Conservation (phyloP, 257 asterid genomes). For the Gardenia jasminoides region DNA sequence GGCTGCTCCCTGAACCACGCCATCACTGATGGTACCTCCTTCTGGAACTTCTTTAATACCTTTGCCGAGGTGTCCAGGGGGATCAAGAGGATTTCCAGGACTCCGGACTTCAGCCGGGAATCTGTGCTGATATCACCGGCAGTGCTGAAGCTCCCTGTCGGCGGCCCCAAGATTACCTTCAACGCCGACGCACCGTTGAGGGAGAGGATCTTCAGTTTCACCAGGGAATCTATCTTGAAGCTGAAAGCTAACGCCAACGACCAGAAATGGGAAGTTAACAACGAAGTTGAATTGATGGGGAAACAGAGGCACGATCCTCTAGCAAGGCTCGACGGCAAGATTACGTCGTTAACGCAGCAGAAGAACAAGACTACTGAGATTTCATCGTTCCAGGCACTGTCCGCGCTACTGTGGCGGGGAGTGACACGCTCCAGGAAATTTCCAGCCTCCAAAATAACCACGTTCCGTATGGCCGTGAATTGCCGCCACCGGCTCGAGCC, state of each 20-base stretch:
- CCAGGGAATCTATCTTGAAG: constrained; percentile 52
- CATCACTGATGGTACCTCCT: constrained; percentile 61
- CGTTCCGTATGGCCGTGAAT: constrained; percentile 38
- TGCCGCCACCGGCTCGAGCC: constrained; percentile 40
- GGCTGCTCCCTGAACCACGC: constrained; percentile 71
- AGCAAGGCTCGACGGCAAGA: constrained; percentile 20
- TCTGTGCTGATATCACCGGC: constrained; percentile 55
- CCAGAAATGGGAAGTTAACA: constrained; percentile 27
- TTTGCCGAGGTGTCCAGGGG: constrained; percentile 60
- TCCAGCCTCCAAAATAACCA: constrained; percentile 25
- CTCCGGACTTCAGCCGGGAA: constrained; percentile 59
- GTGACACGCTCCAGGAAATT: constrained; percentile 44
- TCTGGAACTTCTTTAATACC: constrained; percentile 65
- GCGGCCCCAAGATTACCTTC: constrained; percentile 57
- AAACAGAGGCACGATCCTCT: constrained; percentile 54
- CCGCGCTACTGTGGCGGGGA: constrained; percentile 43
- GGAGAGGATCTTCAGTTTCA: constrained; percentile 66
- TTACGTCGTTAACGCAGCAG: constrained; percentile 36
- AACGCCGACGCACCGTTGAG: constrained; percentile 47
- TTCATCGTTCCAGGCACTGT: constrained; percentile 39
- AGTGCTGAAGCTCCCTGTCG: constrained; percentile 49
- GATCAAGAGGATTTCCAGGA: constrained; percentile 34
- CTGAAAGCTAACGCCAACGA: constrained; percentile 48
- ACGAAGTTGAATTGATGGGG: constrained; percentile 55
- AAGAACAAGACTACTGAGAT: constrained; percentile 14